Base-by-base conservation (phyloP, 2,329 filamentous ascomycete genomes). In the Fusarium phyllophilum region DNA sequence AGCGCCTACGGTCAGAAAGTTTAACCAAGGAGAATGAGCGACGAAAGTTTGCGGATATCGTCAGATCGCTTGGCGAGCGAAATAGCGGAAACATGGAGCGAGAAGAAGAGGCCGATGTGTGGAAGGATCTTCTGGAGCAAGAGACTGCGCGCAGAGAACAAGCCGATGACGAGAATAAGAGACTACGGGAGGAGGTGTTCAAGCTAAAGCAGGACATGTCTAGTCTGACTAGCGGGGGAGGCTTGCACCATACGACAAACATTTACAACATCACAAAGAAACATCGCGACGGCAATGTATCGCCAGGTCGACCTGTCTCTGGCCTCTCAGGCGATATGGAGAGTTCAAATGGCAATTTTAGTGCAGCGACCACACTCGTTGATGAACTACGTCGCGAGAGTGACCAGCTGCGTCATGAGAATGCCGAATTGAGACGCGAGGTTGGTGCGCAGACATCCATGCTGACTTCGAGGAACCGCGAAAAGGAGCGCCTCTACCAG, bases 361-460 rank as follows among this genome's bases (percentile, higher is more conserved):
- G 88, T 76, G 86, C 88, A 15, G 86, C 90, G 4, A 91, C 88
- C 72, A 93, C 90, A 14, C 89, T 95, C 4, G 88, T 94, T 17
- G 93, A 96, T n/a, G 94, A 97, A 69, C 84, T 94, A 13, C 87
- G 89, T 15, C 85, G 87, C 9, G 90, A 92, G 77, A 88, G 88
- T 63, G 92, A 94, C 71, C 92, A 97, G 75, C 85, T 98, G 34
- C 92, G 94, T 58, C 94, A 96, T 79, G 96, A 98, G 79, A 98
- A 98, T 78, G 94, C 94, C 6, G 96, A 98, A 81, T 84, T 99
- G 38, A 91, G 96, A 60, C 93, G 95, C 61, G 95, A 98, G 82
- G 93, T 98, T 36, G 94, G 95, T 70, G 96, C 96, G 6, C 96
- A 99, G 81, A 97, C 95, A 2, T 98, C 95, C 0, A 98, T 99